Base-by-base conservation (phyloP, 257 asterid genomes). In the Gentiana dahurica region DNA sequence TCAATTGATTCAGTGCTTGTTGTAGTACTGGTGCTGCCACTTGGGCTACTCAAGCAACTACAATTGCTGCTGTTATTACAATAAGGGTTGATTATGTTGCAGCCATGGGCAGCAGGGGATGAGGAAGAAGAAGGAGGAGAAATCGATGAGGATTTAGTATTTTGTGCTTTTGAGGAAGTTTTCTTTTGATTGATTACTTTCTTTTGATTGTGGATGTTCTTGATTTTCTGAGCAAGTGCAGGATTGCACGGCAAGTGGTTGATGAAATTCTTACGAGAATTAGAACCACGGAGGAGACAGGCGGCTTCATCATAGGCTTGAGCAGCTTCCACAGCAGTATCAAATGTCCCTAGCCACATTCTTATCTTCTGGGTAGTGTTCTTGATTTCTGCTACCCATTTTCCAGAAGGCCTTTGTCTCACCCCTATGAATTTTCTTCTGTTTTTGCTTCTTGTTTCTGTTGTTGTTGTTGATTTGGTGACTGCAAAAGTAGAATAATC, bases 361-460 rank as follows among this genome's bases (percentile, higher is more conserved):
- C 94, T 68, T 73, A 87, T 87, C 87, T 84, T 87, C 9, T 87
- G 96, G 36, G 92, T 84, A 1, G 94, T 87, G 82, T 87, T 84
- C 81, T 84, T 84, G 79, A 87, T 84, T 64, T 87, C 94, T 0
- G 89, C 96, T 2, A 87, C 94, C 92, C 94, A 87, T 78, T 84
- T 87, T 7, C 96, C 94, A 0, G 94, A 87, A 8, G 96, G 82
- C 75, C 96, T 71, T 58, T 87, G 96, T 37, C 96, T 78, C 57
- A 87, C 96, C 32, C 96, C 96, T 8, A 84, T 89, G 59, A 77
- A 87, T 63, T 82, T 84, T 75, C 63, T 72, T 66, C 74, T 82
- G 62, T 58, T 75, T 4, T 62, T 51, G 58, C 55, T 81, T 65
- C 47, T 73, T 2, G 54, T 58, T 54, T 65, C 71, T 5, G 46